Evolutionary conservation across 2,329 filamentous ascomycete genomes (phyloP).

Genomic region (Oidium heveae): DNA sequence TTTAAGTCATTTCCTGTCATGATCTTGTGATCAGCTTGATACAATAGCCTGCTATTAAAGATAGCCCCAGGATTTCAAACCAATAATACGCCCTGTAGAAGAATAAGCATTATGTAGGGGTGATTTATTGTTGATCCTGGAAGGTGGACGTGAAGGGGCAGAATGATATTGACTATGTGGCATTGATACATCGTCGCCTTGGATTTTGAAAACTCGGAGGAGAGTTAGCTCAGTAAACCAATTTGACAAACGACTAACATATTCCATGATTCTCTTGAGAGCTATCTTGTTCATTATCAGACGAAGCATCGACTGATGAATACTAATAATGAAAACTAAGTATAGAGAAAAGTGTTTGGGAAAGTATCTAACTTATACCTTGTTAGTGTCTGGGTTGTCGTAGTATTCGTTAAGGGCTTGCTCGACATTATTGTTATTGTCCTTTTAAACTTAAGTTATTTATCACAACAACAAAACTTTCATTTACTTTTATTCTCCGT

Average conservation of each 20-base stretch:
- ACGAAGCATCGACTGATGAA: constrained; percentile 29
- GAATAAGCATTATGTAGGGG: constrained; percentile 25
- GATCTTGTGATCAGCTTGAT: constrained; percentile 13
- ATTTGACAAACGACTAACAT: constrained; percentile 15
- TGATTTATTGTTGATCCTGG: constrained; percentile 28
- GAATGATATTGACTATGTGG: constrained; percentile 16
- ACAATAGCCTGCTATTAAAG: constrained; percentile 1
- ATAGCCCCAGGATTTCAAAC: constrained; percentile 13
- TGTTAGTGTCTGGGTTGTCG: constrained; percentile 17
- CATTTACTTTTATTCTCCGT: constrained; percentile 10
- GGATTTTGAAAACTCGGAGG: constrained; percentile 28
- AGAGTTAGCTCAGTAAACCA: neutral
- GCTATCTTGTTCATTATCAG: constrained; percentile 27
- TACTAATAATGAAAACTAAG: constrained; percentile 16
- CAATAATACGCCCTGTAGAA: constrained; percentile 18
- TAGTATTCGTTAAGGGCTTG: constrained; percentile 26
- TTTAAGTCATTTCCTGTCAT: constrained; percentile 9
- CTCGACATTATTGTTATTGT: constrained; percentile 22
- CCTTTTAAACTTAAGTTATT: constrained; percentile 10
- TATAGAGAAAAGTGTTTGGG: neutral
- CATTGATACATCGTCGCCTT: constrained; percentile 22
- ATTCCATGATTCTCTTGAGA: constrained; percentile 19
- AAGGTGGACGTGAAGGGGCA: constrained; percentile 30
- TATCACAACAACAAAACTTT: constrained; percentile 2
- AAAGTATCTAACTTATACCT: constrained; percentile 11